Percentiles rank a stretch among this genome's conserved stretches.
Conservation (phyloP, 1,139 yeast species). For the Zygosaccharomyces sapae region DNA sequence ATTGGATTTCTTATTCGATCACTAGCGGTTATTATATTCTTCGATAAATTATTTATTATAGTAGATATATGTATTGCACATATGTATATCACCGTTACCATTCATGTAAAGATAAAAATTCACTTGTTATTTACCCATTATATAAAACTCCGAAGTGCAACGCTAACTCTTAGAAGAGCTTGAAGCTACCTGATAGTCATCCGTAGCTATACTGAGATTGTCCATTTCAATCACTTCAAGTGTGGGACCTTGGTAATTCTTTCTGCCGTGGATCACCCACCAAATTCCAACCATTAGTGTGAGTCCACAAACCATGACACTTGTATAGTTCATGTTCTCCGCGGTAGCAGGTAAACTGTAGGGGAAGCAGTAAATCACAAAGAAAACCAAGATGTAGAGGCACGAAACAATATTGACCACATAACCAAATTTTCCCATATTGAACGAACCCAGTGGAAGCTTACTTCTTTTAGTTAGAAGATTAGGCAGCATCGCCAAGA, state of each 20-base stretch:
- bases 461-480: slow-evolving; percentile 4
- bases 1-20: slow-evolving; percentile 43
- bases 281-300: slow-evolving; percentile 10
- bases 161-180: not conserved
- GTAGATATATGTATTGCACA: not conserved
- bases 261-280: slow-evolving; percentile 12
- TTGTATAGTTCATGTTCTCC: slow-evolving; percentile 9
- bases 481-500: slow-evolving; percentile 7
- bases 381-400: slow-evolving; percentile 9
- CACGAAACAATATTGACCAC: slow-evolving; percentile 8
- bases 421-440: slow-evolving; percentile 9
- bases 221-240: not conserved
- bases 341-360: slow-evolving; percentile 7
- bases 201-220: not conserved
- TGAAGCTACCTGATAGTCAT: not conserved
- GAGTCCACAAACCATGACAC: slow-evolving; percentile 10
- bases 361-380: slow-evolving; percentile 12
- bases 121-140: not conserved
- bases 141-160: not conserved
- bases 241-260: not conserved
- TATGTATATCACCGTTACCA: not conserved
- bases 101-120: not conserved
- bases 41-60: not conserved
- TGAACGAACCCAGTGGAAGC: slow-evolving; percentile 6
- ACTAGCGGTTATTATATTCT: not conserved